Base-by-base conservation (phyloP, 208 protist genomes). In the Acanthamoeba sp. region DNA sequence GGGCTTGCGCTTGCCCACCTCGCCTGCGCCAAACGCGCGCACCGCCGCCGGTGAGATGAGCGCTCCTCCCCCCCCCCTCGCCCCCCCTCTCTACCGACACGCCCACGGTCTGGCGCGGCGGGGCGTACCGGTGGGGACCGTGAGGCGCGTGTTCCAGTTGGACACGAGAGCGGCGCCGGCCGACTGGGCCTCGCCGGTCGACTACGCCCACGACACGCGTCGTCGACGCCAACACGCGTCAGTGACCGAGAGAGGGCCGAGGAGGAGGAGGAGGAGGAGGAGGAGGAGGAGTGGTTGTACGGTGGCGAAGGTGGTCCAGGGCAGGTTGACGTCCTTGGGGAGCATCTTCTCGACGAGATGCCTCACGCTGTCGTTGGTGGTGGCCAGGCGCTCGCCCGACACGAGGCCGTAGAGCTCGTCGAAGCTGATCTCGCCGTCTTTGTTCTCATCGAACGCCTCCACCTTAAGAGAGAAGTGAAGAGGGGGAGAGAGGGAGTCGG, bases 381-480 rank as follows among this genome's bases (percentile, higher is more conserved):
- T 36, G 12, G 55, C n/a, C 38, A 45, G 10, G 38, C 55, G 55
- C 82, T 90, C 24, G 40, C 88, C 88, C 18, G 88, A 78, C 2
- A 93, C 64, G n/a, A 80, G 88, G 16, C 42, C 40, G 38, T 62
- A 78, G n/a, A 93, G 48, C 62, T 93, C 88, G 22, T 93, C 88
- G 48, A 93, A 93, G 88, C 59, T 78, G 42, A 93, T 93, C 48
- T 93, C 88, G 7, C 88, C 88, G 48, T 93, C 88, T n/a, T 93
- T 93, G 62, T 93, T 93, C 88, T 57, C 88, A 27, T 93, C 88
- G 48, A 93, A 93, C 10, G 34, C 62, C 20, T 32, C 88, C 38
- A 93, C 24, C 88, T 93, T 7, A n/a, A n/a, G n/a, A n/a, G n/a
- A n/a, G n/a, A n/a, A n/a, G n/a, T n/a, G n/a, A n/a, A n/a, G n/a